Percentiles rank a stretch among this genome's conserved stretches.
Evolutionary conservation across 371 early-diverging fungal species (phyloP).

Genomic region (Nosema muscidifuracis): DNA sequence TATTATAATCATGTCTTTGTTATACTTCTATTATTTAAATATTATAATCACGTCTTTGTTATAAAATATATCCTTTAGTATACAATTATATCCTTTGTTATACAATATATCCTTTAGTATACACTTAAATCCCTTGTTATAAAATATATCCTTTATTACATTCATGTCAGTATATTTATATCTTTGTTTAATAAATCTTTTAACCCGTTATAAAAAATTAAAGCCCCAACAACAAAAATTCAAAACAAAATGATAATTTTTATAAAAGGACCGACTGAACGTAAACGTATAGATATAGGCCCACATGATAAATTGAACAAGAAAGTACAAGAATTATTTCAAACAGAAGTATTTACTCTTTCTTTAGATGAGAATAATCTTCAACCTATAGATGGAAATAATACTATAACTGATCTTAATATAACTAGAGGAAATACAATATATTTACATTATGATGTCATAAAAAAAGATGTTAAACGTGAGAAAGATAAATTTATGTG

Average conservation of each 20-base stretch:
- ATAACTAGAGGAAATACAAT: constrained; percentile 1
- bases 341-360: constrained; percentile 16
- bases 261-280: constrained; percentile 15
- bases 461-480: constrained; percentile 10
- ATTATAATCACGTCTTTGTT: too few relatives aligned
- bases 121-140: too few relatives aligned
- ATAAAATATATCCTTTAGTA: too few relatives aligned
- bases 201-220: too few relatives aligned
- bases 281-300: neutral
- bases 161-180: too few relatives aligned
- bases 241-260: constrained; percentile 31
- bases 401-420: neutral
- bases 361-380: constrained; percentile 11
- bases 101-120: too few relatives aligned
- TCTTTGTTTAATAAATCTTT: too few relatives aligned
- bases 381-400: neutral
- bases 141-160: too few relatives aligned
- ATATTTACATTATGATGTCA: constrained; percentile 21
- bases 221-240: too few relatives aligned
- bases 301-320: neutral
- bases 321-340: constrained; percentile 11
- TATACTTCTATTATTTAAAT: too few relatives aligned
- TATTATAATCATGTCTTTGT: too few relatives aligned
- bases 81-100: too few relatives aligned
- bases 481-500: constrained; percentile 40